Base-by-base conservation (phyloP, 352 stramenopile genomes). In the Phytophthora multivora region DNA sequence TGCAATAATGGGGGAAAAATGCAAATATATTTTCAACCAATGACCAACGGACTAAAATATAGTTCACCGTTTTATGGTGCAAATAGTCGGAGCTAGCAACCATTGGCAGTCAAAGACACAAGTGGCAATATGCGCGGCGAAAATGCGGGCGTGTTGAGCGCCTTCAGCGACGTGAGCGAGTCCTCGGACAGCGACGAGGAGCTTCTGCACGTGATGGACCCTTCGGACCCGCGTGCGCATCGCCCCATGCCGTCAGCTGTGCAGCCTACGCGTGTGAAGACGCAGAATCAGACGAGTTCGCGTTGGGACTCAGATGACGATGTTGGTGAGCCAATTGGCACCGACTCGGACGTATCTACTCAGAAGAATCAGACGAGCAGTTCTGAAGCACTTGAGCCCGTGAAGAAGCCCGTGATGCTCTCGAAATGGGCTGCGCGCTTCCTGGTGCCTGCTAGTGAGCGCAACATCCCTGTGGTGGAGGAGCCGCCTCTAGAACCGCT, bases 341-440 rank as follows among this genome's bases (percentile, higher is more conserved):
- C 69, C 15, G 47, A 69, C 5, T 58, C 61, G 11, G 61, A 71
- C 18, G 21, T 23, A 23, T 23, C 21, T 23, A 26, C 25, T 47
- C 43, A 64, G 47, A 54, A 48, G 18, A 59, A 63, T 54, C 39
- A 63, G 51, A 30, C 16, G 18, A 60, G 55, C n/a, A 45, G 42
- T 45, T 47, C 73, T 50, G 38, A 69, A 5, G 59, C 43, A 8
- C 30, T 25, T 36, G n/a, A 30, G 9, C 10, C 26, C 10, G 13
- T 52, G 51, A 61, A 54, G 28, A 16, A 26, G 30, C n/a, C 16
- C 3, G 59, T 82, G 51, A 88, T 74, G 63, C 68, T 93, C 12
- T 93, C 84, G 25, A 90, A 79, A 43, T 93, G 84, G 84, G 82
- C 84, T 3, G 51, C 73, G 39, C 82, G 84, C n/a, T 93, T 93